These are phyloP conservation scores for Fusarium compactum DNA, from an alignment of 2,329 filamentous ascomycete genomes.

Conservation along the genomic window DNA sequence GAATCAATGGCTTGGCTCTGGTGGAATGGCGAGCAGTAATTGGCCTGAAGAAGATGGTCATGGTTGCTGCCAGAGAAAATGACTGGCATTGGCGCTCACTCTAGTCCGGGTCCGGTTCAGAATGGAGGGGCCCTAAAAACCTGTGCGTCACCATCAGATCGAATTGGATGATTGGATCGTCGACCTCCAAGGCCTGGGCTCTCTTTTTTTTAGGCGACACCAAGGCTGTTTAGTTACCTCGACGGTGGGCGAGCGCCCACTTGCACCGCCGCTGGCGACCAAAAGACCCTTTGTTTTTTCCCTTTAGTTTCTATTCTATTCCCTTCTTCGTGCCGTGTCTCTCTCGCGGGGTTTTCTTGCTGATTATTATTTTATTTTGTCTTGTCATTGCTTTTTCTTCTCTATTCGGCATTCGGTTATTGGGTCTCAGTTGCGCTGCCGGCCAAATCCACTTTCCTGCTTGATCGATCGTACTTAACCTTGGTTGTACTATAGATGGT, in stretches of 20 bases:
- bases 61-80: constrained; percentile 46
- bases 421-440: constrained; percentile 16
- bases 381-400: constrained; percentile 9
- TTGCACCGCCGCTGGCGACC: constrained; percentile 41
- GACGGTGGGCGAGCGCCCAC: constrained; percentile 33
- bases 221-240: constrained; percentile 14
- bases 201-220: constrained; percentile 19
- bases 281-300: constrained; percentile 37
- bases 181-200: constrained; percentile 13
- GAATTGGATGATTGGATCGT: constrained; percentile 49
- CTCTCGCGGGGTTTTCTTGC: constrained; percentile 9
- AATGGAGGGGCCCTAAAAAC: constrained; percentile 44
- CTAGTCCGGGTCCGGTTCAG: constrained; percentile 45
- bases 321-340: constrained; percentile 4
- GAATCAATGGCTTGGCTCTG: constrained; percentile 29
- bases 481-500: constrained; percentile 40
- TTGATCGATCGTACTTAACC: constrained; percentile 22
- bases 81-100: constrained; percentile 49
- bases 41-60: constrained; percentile 20
- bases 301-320: constrained; percentile 12
- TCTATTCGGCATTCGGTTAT: constrained; percentile 14
- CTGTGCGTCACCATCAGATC: constrained; percentile 50
- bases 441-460: constrained; percentile 27
- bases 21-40: constrained; percentile 7
- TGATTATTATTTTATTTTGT: neutral